phyloP scores from a whole-genome alignment of 2,329 filamentous ascomycete genomes.

The Diaporthe sp. region DNA sequence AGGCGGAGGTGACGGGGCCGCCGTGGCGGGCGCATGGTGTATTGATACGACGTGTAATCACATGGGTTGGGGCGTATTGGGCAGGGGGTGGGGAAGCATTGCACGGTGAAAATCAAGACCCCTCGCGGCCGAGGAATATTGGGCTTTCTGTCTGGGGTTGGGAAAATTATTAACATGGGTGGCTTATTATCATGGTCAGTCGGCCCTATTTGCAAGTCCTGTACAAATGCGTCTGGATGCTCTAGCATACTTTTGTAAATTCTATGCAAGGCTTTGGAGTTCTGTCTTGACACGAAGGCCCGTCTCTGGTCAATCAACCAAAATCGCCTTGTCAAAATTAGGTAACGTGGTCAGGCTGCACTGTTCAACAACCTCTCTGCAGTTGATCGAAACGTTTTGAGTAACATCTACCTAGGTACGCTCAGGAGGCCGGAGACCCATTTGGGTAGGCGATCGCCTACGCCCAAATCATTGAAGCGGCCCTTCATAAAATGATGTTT shows the following conservation, averaged over 20 bases:
- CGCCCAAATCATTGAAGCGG: neutral
- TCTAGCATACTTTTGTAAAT: conserved; percentile 11
- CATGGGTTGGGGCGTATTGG: conserved; percentile 24
- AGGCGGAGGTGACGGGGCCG: neutral
- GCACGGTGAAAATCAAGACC: conserved; percentile 18
- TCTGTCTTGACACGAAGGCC: neutral
- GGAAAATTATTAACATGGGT: conserved; percentile 24
- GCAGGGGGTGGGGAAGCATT: conserved; percentile 24
- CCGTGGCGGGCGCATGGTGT: conserved; percentile 5
- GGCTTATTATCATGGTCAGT: conserved; percentile 15
- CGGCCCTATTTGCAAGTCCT: neutral
- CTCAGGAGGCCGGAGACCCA: too few species aligned
- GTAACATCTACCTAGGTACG: too few species aligned
- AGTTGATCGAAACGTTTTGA: too few species aligned
- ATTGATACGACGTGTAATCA: conserved; percentile 25
- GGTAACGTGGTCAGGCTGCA: neutral
- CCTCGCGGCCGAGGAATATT: neutral
- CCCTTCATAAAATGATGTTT: too few species aligned
- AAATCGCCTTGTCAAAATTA: neutral
- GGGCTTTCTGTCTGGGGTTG: neutral
- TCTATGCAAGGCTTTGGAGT: conserved; percentile 5
- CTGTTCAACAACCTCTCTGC: neutral
- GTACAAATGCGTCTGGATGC: conserved; percentile 14
- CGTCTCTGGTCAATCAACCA: too few species aligned
- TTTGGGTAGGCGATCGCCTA: neutral